Evolutionary conservation across 352 stramenopile species (phyloP).

Genomic region (Hyphochytrium catenoides): DNA sequence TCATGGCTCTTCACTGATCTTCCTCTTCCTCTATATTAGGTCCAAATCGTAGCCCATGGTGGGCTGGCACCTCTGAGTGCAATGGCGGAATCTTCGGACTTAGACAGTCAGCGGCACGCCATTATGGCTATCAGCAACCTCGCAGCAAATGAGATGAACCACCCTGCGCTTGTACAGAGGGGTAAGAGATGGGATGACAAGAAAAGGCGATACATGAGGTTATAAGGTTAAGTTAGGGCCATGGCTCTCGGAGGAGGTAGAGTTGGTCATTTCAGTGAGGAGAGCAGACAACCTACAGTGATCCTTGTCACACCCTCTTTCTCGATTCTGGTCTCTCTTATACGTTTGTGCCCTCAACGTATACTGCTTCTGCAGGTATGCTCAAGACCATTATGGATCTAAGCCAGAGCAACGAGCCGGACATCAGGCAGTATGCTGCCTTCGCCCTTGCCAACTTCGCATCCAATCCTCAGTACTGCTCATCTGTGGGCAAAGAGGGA

Average conservation of each 20-base stretch:
- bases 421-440: slow-evolving; percentile 62
- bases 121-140: slow-evolving; percentile 86
- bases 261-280: too few relatives aligned
- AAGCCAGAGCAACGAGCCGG: slow-evolving; percentile 34
- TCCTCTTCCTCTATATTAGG: not conserved
- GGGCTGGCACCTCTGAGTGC: slow-evolving; percentile 59
- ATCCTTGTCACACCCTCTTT: too few relatives aligned
- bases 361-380: too few relatives aligned
- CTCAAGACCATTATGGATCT: slow-evolving; percentile 51
- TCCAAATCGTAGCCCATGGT: slow-evolving; percentile 75
- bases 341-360: too few relatives aligned
- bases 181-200: too few relatives aligned
- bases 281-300: too few relatives aligned
- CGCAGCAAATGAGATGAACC: slow-evolving; percentile 76
- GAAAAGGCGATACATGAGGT: too few relatives aligned
- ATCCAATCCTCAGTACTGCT: slow-evolving; percentile 57
- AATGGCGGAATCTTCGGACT: slow-evolving; percentile 27
- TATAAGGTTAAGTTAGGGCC: too few relatives aligned
- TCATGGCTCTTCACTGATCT: too few relatives aligned
- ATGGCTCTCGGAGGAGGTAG: too few relatives aligned
- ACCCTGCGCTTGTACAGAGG: slow-evolving; percentile 63
- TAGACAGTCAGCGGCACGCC: slow-evolving; percentile 65
- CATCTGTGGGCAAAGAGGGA: slow-evolving; percentile 63
- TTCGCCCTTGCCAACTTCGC: slow-evolving; percentile 81
- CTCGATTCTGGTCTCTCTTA: too few relatives aligned